These are phyloP conservation scores for Backusella mclennaniae DNA, from an alignment of 192 early-diverging fungal genomes.

Conservation along the genomic window DNA sequence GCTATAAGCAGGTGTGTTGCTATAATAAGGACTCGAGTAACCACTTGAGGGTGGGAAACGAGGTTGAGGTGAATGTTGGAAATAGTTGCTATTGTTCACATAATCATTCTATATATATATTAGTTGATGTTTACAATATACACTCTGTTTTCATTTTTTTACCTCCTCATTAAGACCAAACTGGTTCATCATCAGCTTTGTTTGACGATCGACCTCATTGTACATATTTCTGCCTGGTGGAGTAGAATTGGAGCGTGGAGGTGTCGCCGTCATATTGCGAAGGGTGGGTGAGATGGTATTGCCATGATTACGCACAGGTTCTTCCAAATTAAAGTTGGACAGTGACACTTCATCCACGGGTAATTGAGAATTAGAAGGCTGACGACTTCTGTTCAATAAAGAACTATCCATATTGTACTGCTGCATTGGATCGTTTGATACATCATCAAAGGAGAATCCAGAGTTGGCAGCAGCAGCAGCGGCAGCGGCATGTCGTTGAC, in stretches of 20 bases:
- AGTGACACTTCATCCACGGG: neutral
- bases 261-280: constrained; percentile 18
- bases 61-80: constrained; percentile 7
- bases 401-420: neutral
- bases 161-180: constrained; percentile 31
- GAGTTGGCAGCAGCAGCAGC: neutral
- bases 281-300: constrained; percentile 10
- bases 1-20: neutral
- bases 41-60: neutral
- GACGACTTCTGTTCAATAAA: neutral
- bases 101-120: neutral
- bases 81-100: constrained; percentile 2
- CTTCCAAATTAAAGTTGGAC: neutral
- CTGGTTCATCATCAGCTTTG: constrained; percentile 23
- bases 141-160: neutral
- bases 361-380: constrained; percentile 5
- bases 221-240: constrained; percentile 19
- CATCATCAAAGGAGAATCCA: constrained; percentile 15
- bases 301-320: neutral
- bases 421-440: constrained; percentile 15
- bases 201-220: constrained; percentile 15
- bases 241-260: constrained; percentile 32
- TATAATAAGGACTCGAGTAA: neutral
- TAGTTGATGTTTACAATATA: too few relatives aligned
- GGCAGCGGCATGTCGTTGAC: constrained; percentile 26